Conservation (phyloP, 108 stramenopile species). For the Nitzschia sp. region DNA sequence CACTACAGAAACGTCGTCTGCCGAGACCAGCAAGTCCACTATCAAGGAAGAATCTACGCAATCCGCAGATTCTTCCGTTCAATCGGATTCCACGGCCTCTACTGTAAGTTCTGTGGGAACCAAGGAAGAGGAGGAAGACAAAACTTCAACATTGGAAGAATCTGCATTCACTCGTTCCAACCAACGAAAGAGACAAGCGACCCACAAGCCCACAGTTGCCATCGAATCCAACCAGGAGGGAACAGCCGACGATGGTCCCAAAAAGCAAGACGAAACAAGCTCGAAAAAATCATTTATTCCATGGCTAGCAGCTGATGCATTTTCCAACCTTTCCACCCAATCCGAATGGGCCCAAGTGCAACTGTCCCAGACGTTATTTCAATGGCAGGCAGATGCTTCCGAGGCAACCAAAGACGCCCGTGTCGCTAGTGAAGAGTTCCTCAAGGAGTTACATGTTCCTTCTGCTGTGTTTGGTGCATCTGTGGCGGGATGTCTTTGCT, state of each 20-base stretch:
- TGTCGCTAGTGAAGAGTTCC: not conserved
- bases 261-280: slow-evolving; percentile 1
- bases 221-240: not conserved
- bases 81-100: too few relatives aligned
- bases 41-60: too few relatives aligned
- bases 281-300: not conserved
- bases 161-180: too few relatives aligned
- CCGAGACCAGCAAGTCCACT: too few relatives aligned
- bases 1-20: too few relatives aligned
- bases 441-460: slow-evolving; percentile 10
- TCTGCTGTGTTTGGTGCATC: slow-evolving; percentile 22
- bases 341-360: not conserved
- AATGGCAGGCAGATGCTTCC: not conserved
- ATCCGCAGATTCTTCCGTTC: too few relatives aligned
- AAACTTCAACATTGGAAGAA: too few relatives aligned
- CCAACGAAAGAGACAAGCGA: too few relatives aligned
- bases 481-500: slow-evolving; percentile 6
- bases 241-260: not conserved
- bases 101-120: too few relatives aligned
- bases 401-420: not conserved
- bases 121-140: too few relatives aligned
- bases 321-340: not conserved
- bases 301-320: too few relatives aligned
- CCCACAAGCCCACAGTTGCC: too few relatives aligned
- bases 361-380: not conserved